These are phyloP conservation scores for Leccinum solheimii DNA, from an alignment of 1,284 basidiomycete genomes.

Conservation along the genomic window DNA sequence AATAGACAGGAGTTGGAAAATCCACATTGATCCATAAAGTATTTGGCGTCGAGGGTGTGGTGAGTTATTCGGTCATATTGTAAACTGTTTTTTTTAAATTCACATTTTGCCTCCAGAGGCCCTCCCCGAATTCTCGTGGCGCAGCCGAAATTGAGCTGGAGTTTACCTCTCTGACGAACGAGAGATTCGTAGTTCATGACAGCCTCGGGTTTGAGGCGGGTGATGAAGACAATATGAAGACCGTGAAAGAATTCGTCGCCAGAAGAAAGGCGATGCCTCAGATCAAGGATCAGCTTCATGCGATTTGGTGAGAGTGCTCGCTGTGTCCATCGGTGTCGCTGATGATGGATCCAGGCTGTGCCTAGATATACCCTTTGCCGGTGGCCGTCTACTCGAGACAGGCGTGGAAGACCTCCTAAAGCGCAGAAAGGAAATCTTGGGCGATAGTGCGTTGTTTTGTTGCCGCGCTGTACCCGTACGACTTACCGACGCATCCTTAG, in stretches of 20 bases:
- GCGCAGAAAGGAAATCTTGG: constrained; percentile 11
- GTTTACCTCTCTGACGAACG: constrained; percentile 8
- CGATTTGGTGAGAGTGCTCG: constrained; percentile 12
- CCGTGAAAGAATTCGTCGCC: constrained; percentile 11
- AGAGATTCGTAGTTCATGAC: constrained; percentile 21
- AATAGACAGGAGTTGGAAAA: constrained; percentile 23
- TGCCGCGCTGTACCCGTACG: neutral
- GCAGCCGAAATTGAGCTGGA: constrained; percentile 11
- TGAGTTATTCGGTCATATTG: constrained; percentile 5
- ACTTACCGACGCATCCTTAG: neutral
- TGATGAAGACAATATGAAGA: constrained; percentile 9
- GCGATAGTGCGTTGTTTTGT: constrained; percentile 6
- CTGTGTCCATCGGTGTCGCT: neutral
- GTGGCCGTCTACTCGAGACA: constrained; percentile 16
- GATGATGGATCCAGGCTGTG: constrained; percentile 13
- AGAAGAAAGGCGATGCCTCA: neutral
- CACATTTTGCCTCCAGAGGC: constrained; percentile 3
- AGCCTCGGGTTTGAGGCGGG: constrained; percentile 22
- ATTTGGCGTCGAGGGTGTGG: constrained; percentile 15
- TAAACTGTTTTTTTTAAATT: neutral
- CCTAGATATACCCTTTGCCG: constrained; percentile 12
- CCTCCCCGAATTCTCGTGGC: constrained; percentile 6
- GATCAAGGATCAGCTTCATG: constrained; percentile 18
- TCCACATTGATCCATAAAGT: constrained; percentile 13
- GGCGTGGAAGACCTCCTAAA: constrained; percentile 17